Evolutionary conservation across 1,139 yeast species (phyloP), one percentile per base, ranked within the genome.

Genomic region (Diutina scorzettiae): DNA sequence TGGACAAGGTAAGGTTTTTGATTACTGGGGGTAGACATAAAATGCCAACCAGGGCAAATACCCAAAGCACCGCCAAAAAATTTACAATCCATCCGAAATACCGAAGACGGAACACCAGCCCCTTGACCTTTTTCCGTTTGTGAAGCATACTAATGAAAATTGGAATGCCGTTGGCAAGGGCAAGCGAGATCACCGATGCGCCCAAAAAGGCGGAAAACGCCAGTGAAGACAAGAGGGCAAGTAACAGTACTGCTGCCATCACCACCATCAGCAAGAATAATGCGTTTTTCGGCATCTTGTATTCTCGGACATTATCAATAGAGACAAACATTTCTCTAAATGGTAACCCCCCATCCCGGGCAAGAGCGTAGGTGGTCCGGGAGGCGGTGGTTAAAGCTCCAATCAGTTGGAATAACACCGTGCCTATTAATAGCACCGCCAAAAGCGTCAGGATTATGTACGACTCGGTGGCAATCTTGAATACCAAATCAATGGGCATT

Each of bases 321-420:
- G 72, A 71, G 4, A 77, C 71, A 82, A 87, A 82, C 32, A 71
- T 56, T 9, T 71, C 64, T 46, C 79, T 74, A 50, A 70, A 77
- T 0, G 96, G 96, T 41, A 86, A 62, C 0, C 93, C 95, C 40
- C 83, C 87, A 57, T 86, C 96, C 59, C 96, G 76, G 43, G 95
- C 85, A 60, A 86, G 79, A 12, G 94, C 86, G 63, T 78, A 86
- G 1, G 89, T 82, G 29, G 85, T 78, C 64, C 96, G 76, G 5
- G 95, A 83, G 0, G 93, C 89, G 0, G 95, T 84, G 0, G 94
- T 83, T 28, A 84, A 67, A 1, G 91, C 69, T 30, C 94, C 93
- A 45, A 82, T 78, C 4, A 87, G 80, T 37, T 87, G 91, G 56
- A 83, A 81, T 18, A 81, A 52, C 37, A 83, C 74, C 20, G 91